Evolutionary conservation across 2,329 filamentous ascomycete genomes (phyloP).

Genomic region (Sarocladium oryzae): DNA sequence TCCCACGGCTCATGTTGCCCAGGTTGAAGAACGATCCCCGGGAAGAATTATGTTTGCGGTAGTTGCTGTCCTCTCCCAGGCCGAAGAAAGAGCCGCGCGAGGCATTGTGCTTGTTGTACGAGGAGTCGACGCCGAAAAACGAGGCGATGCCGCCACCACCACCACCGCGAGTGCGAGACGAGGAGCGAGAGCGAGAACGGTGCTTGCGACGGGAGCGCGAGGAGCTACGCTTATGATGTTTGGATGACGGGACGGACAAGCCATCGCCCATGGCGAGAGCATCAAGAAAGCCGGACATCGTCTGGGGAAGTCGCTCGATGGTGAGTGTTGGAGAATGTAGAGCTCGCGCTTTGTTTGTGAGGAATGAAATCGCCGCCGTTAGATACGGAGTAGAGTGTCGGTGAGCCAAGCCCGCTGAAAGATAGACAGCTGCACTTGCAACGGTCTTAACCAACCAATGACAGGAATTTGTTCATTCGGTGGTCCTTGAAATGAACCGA

Average conservation of each 20-base stretch:
- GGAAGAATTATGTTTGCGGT: slow-evolving; percentile 23
- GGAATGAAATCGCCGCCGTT: too few species aligned
- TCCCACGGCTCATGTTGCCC: slow-evolving; percentile 19
- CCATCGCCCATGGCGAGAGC: slow-evolving; percentile 25
- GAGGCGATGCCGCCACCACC: slow-evolving; percentile 24
- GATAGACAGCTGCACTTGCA: too few species aligned
- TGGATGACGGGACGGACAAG: slow-evolving; percentile 24
- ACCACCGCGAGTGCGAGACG: slow-evolving; percentile 26
- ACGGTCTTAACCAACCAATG: too few species aligned
- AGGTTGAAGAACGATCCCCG: slow-evolving; percentile 6
- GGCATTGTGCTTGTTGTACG: slow-evolving; percentile 33
- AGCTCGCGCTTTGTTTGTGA: too few species aligned
- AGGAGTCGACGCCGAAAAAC: slow-evolving; percentile 25
- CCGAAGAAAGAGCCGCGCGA: slow-evolving; percentile 42
- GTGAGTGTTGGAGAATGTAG: not conserved
- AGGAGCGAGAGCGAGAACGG: slow-evolving; percentile 33
- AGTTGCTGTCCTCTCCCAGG: slow-evolving; percentile 33
- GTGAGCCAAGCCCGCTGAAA: too few species aligned
- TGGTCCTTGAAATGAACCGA: too few species aligned
- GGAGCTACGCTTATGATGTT: slow-evolving; percentile 18
- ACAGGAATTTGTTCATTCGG: too few species aligned
- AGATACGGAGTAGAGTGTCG: not conserved
- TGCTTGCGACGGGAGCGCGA: slow-evolving; percentile 25
- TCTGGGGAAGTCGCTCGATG: not conserved
- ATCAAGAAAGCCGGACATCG: slow-evolving; percentile 25